Evolutionary conservation across 2,329 filamentous ascomycete species (phyloP).

Genomic region (Hypoxylon sp.): DNA sequence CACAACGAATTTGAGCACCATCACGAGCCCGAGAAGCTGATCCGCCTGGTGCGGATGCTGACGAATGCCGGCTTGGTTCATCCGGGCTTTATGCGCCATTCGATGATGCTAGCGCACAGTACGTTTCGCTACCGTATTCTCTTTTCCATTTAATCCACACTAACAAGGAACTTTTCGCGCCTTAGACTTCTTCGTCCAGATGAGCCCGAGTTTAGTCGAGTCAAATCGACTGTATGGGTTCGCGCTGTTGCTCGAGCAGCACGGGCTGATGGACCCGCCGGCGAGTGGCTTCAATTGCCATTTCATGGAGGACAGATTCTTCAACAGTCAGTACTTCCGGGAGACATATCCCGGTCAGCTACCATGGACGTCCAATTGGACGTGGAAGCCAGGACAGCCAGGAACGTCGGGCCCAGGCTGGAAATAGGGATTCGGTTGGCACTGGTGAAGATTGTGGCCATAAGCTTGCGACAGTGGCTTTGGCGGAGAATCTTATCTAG

Average conservation of each 20-base stretch:
- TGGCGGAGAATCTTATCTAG: neutral
- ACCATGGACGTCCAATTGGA: neutral
- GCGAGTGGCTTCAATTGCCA: neutral
- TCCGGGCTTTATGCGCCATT: neutral
- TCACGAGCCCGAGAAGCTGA: constrained; percentile 1
- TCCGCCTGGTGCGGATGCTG: neutral
- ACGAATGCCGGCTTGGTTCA: neutral
- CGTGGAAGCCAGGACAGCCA: too few species aligned
- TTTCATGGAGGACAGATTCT: neutral
- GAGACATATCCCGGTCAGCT: neutral
- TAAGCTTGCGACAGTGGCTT: neutral
- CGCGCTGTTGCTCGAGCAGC: neutral
- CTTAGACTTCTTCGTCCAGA: neutral
- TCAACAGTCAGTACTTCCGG: neutral
- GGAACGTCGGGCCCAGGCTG: too few species aligned
- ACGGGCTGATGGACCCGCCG: neutral
- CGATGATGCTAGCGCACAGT: neutral
- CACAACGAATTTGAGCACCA: neutral
- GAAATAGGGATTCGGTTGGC: neutral
- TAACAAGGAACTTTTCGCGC: neutral
- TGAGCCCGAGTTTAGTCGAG: neutral
- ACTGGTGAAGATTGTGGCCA: neutral
- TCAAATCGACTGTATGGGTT: constrained; percentile 6
- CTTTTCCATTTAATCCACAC: neutral
- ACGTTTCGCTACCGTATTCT: neutral